Percentiles rank a stretch among this genome's conserved stretches.
These are phyloP conservation scores for Fusarium austroafricanum DNA, from an alignment of 2,329 filamentous ascomycete species.

Conservation along the genomic window DNA sequence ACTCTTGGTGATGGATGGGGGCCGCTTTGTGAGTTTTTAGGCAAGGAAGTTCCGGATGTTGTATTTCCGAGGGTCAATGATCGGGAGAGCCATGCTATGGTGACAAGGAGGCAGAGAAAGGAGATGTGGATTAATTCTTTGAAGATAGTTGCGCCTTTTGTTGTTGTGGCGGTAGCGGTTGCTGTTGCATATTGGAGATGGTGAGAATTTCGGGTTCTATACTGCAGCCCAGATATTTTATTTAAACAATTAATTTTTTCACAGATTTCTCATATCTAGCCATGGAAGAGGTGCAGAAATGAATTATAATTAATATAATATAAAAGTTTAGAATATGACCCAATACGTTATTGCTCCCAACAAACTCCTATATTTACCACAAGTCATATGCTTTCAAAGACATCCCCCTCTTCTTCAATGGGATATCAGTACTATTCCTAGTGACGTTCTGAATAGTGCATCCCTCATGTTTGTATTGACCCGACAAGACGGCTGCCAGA, in stretches of 20 bases:
- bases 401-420: constrained; percentile 18
- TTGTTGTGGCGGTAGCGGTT: not conserved
- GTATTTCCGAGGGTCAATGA: constrained; percentile 21
- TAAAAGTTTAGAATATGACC: no score
- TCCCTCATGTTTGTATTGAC: constrained; percentile 22
- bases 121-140: not conserved
- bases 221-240: no score
- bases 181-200: not conserved
- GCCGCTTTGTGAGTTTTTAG: constrained; percentile 16
- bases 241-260: no score
- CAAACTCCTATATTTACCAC: constrained; percentile 3
- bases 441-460: constrained; percentile 42
- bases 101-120: not conserved
- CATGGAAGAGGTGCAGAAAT: no score
- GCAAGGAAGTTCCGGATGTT: constrained; percentile 10
- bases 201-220: no score
- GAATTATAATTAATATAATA: no score
- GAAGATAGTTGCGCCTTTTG: not conserved
- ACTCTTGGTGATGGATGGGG: constrained; percentile 12
- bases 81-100: not conserved
- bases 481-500: constrained; percentile 27
- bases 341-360: no score
- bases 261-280: no score
- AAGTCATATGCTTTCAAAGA: constrained; percentile 23
- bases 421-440: constrained; percentile 22